phyloP scores from a whole-genome alignment of 202 grass and related monocot genomes.

The Eragrostis tef region DNA sequence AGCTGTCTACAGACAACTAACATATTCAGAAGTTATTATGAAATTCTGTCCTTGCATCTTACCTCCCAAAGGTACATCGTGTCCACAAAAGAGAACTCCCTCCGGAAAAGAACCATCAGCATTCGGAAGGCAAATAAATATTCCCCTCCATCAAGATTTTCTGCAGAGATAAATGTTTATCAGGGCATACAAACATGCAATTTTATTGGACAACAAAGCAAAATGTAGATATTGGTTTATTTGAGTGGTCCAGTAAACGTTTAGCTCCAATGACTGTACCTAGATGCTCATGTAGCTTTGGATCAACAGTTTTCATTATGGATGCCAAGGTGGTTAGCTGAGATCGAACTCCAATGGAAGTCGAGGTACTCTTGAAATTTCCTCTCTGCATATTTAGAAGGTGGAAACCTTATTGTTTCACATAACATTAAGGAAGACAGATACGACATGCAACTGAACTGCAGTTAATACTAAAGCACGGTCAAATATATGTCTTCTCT shows the following conservation, averaged over 20 bases:
- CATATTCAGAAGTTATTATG: background rate
- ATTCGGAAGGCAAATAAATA: conserved; percentile 98
- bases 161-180: conserved; percentile 63
- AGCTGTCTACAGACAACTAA: conserved; percentile 18
- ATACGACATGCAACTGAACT: conserved; percentile 10
- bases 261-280: conserved; percentile 57
- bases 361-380: conserved; percentile 87
- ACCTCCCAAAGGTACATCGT: conserved; percentile 99
- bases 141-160: conserved; percentile 93
- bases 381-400: conserved; percentile 69
- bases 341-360: conserved; percentile 95
- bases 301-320: conserved; percentile 85
- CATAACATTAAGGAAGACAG: conserved; percentile 42
- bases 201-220: conserved; percentile 10
- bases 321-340: conserved; percentile 72
- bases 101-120: conserved; percentile 97
- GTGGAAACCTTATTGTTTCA: conserved; percentile 42
- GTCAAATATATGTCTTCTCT: background rate
- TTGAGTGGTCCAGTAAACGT: conserved; percentile 29
- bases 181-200: conserved; percentile 27
- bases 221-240: conserved; percentile 42
- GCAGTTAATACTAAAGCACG: background rate
- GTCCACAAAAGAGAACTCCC: conserved; percentile 97
- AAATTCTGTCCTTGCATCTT: conserved; percentile 35
- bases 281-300: conserved; percentile 94